Evolutionary conservation across 2,329 filamentous ascomycete genomes (phyloP), one percentile per base, ranked within the genome.

Genomic region (Colletotrichum incanum): DNA sequence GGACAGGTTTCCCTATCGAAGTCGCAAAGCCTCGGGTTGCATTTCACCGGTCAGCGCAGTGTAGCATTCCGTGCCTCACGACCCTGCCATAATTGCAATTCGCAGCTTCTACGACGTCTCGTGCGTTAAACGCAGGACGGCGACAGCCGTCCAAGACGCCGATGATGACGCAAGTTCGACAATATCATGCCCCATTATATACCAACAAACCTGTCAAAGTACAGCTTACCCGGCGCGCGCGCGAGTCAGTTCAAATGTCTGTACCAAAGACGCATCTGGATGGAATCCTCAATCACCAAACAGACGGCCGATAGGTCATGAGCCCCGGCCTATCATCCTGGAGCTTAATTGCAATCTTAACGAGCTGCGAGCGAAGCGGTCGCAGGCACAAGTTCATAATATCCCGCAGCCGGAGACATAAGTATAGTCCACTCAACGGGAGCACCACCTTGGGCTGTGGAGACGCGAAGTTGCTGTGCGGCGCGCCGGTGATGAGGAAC

Each of bases 401-500:
- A 43, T 47, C 43, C 68, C 56, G 64, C 56, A 50, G 54, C 58
- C 49, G 43, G 56, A 34, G 20, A 49, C 37, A 47, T 50, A 31
- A 9, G 31, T 34, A 41, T 8, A 7, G 39, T 4, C 45, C n/a
- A 41, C 39, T 3, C 49, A 26, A 34, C 52, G 52, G 47, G 18
- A 23, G 67, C 39, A 54, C 56, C 47, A 59, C 43, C 50, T 68
- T 58, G 50, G 50, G 45, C 45, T 52, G 65, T 72, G 65, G 65
- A 59, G 65, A 59, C 65, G 45, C 54, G 43, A 67, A 34, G 58
- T 49, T 26, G 62, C 64, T 39, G 39, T 69, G 31, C 41, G 58
- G 54, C 50, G 69, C 65, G 59, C 47, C 69, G 54, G 65, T 69
- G 59, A 72, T 72, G 69, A 60, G 69, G 63, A 69, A 54, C 59